Evolutionary conservation across 2,329 filamentous ascomycete species (phyloP).

Genomic region (Venturia nashicola): DNA sequence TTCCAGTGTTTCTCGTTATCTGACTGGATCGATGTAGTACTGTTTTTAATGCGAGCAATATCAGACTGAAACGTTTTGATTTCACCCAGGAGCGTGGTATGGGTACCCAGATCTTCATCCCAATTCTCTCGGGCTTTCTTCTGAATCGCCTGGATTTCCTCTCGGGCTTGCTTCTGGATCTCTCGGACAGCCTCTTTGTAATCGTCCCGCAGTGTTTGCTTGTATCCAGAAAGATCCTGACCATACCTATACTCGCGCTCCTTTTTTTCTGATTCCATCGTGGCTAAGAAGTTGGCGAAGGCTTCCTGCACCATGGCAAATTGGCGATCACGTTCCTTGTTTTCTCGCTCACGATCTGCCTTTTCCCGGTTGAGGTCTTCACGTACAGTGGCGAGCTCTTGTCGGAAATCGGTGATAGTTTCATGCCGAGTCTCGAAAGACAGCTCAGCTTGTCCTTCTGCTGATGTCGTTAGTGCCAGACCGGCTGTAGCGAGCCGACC

Average conservation of each 20-base stretch:
- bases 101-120: background rate
- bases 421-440: background rate
- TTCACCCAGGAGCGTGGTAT: background rate
- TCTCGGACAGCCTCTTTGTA: background rate
- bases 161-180: background rate
- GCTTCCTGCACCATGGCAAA: background rate
- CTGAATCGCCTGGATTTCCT: background rate
- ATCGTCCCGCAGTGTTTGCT: background rate
- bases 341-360: background rate
- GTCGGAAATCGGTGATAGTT: background rate
- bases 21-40: background rate
- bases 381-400: background rate
- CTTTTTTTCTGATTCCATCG: background rate
- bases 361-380: background rate
- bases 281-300: background rate
- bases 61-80: background rate
- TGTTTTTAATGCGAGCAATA: background rate
- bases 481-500: background rate
- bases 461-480: background rate
- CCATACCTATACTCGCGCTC: background rate
- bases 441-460: background rate
- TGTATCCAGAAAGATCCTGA: background rate
- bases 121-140: background rate
- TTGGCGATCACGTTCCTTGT: background rate
- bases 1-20: background rate